Percentiles rank a stretch among this genome's conserved stretches.
Conservation (phyloP, 768 basidiomycete species). For the Phylloporus sp. region DNA sequence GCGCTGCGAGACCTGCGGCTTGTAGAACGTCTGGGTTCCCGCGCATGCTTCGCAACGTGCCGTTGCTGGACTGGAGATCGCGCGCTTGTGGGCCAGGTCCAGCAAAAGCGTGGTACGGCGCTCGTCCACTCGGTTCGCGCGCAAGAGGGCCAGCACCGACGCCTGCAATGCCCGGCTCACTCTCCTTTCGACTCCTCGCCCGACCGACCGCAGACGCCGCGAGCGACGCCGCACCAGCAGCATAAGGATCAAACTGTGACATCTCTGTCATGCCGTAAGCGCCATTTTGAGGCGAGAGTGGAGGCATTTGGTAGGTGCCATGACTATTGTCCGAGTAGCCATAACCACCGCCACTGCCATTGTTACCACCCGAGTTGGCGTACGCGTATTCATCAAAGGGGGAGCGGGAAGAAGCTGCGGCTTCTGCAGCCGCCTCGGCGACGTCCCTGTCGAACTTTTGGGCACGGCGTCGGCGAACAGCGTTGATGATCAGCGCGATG, state of each 20-base stretch:
- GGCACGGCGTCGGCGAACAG: slow-evolving; percentile 59
- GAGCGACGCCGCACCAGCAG: slow-evolving; percentile 18
- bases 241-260: slow-evolving; percentile 36
- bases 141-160: slow-evolving; percentile 32
- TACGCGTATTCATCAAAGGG: slow-evolving; percentile 48
- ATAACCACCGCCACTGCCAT: slow-evolving; percentile 20
- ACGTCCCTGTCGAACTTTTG: slow-evolving; percentile 68
- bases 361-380: slow-evolving; percentile 19
- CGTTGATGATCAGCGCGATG: slow-evolving; percentile 45
- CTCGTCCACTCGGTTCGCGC: slow-evolving; percentile 25
- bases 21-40: slow-evolving; percentile 26
- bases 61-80: slow-evolving; percentile 11
- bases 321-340: slow-evolving; percentile 50
- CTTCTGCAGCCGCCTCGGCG: slow-evolving; percentile 63
- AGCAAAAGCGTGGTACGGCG: slow-evolving; percentile 39
- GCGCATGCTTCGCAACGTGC: slow-evolving; percentile 19
- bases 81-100: slow-evolving; percentile 25
- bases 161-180: slow-evolving; percentile 35
- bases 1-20: slow-evolving; percentile 21
- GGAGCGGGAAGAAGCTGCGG: slow-evolving; percentile 46
- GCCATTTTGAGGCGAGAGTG: slow-evolving; percentile 37
- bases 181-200: slow-evolving; percentile 26
- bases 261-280: slow-evolving; percentile 51
- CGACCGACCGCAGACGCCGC: slow-evolving; percentile 22
- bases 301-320: slow-evolving; percentile 51